phyloP scores from a whole-genome alignment of 2,329 filamentous ascomycete genomes.

The Blastomyces gilchristii region DNA sequence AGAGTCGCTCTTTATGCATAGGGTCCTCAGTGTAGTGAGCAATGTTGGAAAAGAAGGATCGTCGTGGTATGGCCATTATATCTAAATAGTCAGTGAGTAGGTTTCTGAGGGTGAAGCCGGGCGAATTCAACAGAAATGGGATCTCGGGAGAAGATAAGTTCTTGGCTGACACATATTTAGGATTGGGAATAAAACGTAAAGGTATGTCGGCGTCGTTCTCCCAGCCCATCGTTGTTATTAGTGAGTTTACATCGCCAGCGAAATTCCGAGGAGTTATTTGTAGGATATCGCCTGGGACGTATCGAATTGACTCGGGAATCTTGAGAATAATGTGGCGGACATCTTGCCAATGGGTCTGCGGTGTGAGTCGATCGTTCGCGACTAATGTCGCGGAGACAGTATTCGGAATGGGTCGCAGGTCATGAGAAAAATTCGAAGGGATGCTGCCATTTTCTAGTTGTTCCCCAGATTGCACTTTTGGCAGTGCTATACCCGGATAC shows the following conservation, averaged over 20 bases:
- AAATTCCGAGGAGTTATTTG: slow-evolving; percentile 84
- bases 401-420: slow-evolving; percentile 49
- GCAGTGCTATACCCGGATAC: slow-evolving; percentile 1
- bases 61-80: slow-evolving; percentile 77
- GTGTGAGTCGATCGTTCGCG: slow-evolving; percentile 64
- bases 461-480: neutral
- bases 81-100: slow-evolving; percentile 78
- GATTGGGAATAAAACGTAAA: slow-evolving; percentile 43
- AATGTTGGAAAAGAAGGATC: slow-evolving; percentile 72
- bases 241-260: slow-evolving; percentile 61
- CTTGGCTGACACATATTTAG: slow-evolving; percentile 18
- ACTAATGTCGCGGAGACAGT: slow-evolving; percentile 49
- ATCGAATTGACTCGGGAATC: slow-evolving; percentile 36
- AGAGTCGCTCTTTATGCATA: slow-evolving; percentile 67
- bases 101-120: slow-evolving; percentile 54
- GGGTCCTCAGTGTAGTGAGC: slow-evolving; percentile 62
- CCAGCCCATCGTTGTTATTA: slow-evolving; percentile 77
- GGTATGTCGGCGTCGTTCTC: slow-evolving; percentile 57
- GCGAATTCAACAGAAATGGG: slow-evolving; percentile 27
- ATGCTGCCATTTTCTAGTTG: slow-evolving; percentile 8
- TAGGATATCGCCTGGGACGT: slow-evolving; percentile 66
- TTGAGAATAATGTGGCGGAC: slow-evolving; percentile 66
- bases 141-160: slow-evolving; percentile 24
- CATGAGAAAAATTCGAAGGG: slow-evolving; percentile 16
- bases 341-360: slow-evolving; percentile 78